Percentiles rank a stretch among this genome's conserved stretches.
These are phyloP conservation scores for Boletus reticulatus DNA, from an alignment of 768 basidiomycete species.

Conservation along the genomic window DNA sequence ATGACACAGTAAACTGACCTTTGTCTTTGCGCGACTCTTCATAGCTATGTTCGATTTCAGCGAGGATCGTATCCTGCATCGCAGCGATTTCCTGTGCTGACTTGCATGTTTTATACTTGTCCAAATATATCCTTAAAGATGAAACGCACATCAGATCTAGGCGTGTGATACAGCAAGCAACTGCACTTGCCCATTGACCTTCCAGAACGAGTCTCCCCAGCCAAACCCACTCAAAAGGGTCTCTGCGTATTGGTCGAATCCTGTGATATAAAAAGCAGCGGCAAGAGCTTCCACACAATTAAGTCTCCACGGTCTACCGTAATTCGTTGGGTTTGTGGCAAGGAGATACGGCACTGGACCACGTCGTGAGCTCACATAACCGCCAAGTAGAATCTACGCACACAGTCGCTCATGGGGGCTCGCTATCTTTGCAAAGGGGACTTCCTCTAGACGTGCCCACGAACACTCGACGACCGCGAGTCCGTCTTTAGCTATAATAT, in stretches of 20 bases:
- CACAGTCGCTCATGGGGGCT: constrained; percentile 90
- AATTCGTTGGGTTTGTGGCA: constrained; percentile 96
- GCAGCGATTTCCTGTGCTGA: constrained; percentile 54
- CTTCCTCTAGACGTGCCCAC: constrained; percentile 93
- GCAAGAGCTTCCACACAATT: constrained; percentile 96
- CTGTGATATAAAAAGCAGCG: constrained; percentile 92
- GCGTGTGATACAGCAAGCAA: neutral
- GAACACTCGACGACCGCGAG: constrained; percentile 98
- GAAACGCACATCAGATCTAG: neutral
- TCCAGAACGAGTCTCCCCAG: constrained; percentile 88
- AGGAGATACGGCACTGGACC: constrained; percentile 86
- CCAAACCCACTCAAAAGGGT: constrained; percentile 77
- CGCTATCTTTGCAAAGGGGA: constrained; percentile 91
- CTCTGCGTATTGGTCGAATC: constrained; percentile 80
- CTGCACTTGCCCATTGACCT: constrained; percentile 66
- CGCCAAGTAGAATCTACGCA: constrained; percentile 40
- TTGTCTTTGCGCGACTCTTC: constrained; percentile 50
- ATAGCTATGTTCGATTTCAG: constrained; percentile 65
- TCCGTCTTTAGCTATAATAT: constrained; percentile 68
- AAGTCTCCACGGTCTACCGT: constrained; percentile 94
- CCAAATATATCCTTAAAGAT: constrained; percentile 44
- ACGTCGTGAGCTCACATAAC: neutral
- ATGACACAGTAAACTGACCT: constrained; percentile 38
- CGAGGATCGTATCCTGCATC: constrained; percentile 67
- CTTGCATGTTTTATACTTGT: constrained; percentile 72